A percentile compares a stretch with the other conserved stretches of the same genome.
Evolutionary conservation across 441 rosid genomes (phyloP).

Genomic region (Mallotus repandus): DNA sequence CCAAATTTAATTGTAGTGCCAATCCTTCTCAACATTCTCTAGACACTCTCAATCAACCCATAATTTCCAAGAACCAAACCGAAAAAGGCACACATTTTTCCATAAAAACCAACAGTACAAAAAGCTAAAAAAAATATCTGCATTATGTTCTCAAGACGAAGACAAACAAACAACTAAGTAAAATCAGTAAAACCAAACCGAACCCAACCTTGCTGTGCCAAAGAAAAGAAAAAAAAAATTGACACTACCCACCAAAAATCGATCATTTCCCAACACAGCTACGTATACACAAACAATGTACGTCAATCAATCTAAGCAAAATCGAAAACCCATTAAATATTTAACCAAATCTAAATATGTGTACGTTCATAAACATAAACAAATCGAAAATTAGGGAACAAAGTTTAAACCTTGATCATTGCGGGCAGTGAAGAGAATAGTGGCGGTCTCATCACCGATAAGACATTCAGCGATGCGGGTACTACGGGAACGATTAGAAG

Average conservation of each 20-base stretch:
- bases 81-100: neutral
- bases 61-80: neutral
- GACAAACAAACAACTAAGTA: neutral
- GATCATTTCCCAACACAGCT: neutral
- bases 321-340: too few relatives aligned
- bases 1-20: too few relatives aligned
- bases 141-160: neutral
- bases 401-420: slow-evolving; percentile 44
- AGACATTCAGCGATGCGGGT: slow-evolving; percentile 47
- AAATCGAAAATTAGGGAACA: neutral
- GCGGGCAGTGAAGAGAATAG: slow-evolving; percentile 53
- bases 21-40: neutral
- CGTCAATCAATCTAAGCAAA: neutral
- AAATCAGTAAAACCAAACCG: neutral
- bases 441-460: slow-evolving; percentile 46
- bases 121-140: neutral
- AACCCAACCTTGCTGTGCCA: neutral
- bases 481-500: slow-evolving; percentile 27
- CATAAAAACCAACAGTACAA: neutral
- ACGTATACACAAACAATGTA: neutral
- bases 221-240: neutral
- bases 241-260: neutral
- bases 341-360: neutral
- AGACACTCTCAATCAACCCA: neutral
- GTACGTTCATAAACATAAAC: neutral